Conservation (phyloP, 2,329 filamentous ascomycete genomes). For the Hymenotorrendiella dingleyae region DNA sequence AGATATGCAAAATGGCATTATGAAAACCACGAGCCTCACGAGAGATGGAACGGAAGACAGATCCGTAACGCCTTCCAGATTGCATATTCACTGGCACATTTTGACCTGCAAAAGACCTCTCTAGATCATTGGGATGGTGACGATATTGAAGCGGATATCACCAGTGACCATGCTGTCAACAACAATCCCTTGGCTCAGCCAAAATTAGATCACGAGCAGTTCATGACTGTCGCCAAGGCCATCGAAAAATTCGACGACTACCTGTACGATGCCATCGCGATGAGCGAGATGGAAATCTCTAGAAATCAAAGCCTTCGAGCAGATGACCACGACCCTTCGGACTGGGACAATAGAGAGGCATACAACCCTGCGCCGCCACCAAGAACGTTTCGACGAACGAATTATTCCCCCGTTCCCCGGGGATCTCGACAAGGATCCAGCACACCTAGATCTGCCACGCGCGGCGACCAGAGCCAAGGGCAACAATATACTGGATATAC, state of each 20-base stretch:
- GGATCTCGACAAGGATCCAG: no score
- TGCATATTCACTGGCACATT: constrained; percentile 25
- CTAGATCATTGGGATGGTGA: neutral
- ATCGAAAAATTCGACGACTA: neutral
- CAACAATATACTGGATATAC: no score
- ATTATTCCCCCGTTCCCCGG: no score
- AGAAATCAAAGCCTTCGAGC: constrained; percentile 1
- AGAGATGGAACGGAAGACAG: constrained; percentile 27
- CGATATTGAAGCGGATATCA: neutral
- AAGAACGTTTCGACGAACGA: no score
- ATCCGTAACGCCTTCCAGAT: constrained; percentile 29
- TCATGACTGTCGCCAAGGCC: neutral
- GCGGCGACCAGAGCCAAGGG: no score
- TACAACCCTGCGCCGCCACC: no score
- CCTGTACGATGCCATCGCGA: neutral
- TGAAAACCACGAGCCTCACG: neutral
- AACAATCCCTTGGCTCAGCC: neutral
- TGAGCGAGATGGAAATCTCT: neutral
- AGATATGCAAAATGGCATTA: constrained; percentile 3
- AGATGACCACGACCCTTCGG: neutral
- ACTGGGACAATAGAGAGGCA: no score
- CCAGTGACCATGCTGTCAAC: no score
- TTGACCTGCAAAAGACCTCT: constrained; percentile 5
- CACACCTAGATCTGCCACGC: no score
- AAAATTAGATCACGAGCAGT: neutral